These are phyloP conservation scores for Aspergillus flavus DNA, from an alignment of 2,329 filamentous ascomycete species.

Conservation along the genomic window DNA sequence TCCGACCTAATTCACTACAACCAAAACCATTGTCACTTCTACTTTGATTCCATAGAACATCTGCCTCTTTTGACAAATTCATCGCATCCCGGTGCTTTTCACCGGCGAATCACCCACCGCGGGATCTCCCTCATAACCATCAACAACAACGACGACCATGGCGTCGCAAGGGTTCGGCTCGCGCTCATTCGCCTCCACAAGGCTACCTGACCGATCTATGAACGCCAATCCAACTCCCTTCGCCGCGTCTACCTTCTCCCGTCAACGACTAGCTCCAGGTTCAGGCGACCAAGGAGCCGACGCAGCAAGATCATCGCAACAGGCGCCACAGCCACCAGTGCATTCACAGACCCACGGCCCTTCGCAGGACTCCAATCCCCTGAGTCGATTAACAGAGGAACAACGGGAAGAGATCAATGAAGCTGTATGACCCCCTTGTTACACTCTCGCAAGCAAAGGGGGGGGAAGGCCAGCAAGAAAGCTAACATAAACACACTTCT, in stretches of 20 bases:
- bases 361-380: conserved; percentile 51
- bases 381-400: conserved; percentile 74
- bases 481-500: neutral
- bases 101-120: conserved; percentile 14
- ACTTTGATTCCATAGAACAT: neutral
- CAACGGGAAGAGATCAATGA: conserved; percentile 92
- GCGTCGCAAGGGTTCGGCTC: conserved; percentile 59
- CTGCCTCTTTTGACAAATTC: neutral
- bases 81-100: neutral
- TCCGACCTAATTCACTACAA: neutral
- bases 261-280: conserved; percentile 36
- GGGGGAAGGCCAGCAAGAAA: neutral
- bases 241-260: conserved; percentile 47
- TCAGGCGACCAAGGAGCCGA: conserved; percentile 32
- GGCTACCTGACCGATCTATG: conserved; percentile 53
- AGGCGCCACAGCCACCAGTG: conserved; percentile 37
- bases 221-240: conserved; percentile 47
- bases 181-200: conserved; percentile 56
- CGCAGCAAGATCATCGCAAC: conserved; percentile 31
- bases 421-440: conserved; percentile 65
- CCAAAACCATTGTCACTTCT: neutral
- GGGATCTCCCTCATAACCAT: conserved; percentile 13
- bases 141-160: conserved; percentile 40
- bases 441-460: neutral
- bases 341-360: conserved; percentile 46